A percentile compares a stretch with the other conserved stretches of the same genome.
Conservation (phyloP, 1,284 basidiomycete species). For the Tilletia indica region DNA sequence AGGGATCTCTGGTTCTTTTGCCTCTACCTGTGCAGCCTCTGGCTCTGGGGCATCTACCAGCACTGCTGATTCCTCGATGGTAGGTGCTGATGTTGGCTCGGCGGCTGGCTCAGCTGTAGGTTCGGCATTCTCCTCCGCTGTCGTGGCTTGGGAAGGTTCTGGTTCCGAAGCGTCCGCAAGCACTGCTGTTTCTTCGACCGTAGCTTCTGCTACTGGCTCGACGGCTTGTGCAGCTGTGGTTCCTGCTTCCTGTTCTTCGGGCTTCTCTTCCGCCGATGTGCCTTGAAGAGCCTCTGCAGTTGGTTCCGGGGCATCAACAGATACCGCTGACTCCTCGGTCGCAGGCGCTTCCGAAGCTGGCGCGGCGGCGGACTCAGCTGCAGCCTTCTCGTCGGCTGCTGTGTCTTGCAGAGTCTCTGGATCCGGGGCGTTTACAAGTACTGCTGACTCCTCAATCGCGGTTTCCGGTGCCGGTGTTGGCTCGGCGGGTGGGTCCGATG, state of each 20-base stretch:
- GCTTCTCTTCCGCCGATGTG: slow-evolving; percentile 1
- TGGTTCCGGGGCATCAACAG: not conserved
- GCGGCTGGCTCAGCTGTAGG: not conserved
- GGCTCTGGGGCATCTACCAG: not conserved
- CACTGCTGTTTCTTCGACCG: not conserved
- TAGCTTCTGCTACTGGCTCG: not conserved
- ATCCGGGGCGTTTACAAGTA: not conserved
- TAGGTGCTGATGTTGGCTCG: not conserved
- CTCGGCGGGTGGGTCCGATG: too few species aligned
- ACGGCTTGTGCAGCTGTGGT: not conserved
- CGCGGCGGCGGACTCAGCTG: not conserved
- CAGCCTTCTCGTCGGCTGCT: too few species aligned
- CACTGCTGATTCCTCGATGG: slow-evolving; percentile 4
- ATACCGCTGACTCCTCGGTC: not conserved
- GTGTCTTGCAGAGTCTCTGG: too few species aligned
- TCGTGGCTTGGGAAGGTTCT: too few species aligned
- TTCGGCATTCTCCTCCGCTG: too few species aligned
- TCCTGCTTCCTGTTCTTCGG: not conserved
- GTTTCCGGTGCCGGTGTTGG: too few species aligned
- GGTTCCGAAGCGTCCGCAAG: too few species aligned
- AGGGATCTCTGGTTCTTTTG: not conserved
- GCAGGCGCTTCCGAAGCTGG: not conserved
- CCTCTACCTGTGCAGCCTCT: not conserved
- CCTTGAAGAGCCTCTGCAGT: slow-evolving; percentile 16
- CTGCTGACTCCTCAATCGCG: not conserved